Evolutionary conservation across 768 basidiomycete genomes (phyloP), one percentile per base, ranked within the genome.

Genomic region (Pleurotus cornucopiae): DNA sequence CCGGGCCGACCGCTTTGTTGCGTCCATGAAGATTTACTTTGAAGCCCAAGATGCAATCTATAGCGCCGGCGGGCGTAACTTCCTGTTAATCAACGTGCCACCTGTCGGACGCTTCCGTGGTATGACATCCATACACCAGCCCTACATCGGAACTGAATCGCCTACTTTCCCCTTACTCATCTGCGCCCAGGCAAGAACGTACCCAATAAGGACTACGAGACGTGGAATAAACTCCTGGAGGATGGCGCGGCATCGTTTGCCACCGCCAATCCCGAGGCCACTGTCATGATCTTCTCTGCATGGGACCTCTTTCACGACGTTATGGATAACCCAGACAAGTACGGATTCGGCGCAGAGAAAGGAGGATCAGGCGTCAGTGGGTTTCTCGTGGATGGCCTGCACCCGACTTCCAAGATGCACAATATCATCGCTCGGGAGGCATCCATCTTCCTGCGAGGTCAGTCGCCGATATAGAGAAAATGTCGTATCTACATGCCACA

Each of bases 1-100:
- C 5, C 62, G 57, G 34, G 54, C 61, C 9, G 43, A 44, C 39
- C 58, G 67, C 3, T 65, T 66, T 56, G 49, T 57, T 6, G 38
- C 40, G n/a, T 59, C 64, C 46, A 62, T 80, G 9, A 54, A 71
- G 6, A 55, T 58, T 1, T 67, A 86, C 0, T 78, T 83, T 59
- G 61, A 51, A 3, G 65, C 75, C 5, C 79, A 85, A 65, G 72
- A 81, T 45, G 59, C 67, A 43, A 62, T 86, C 2, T 84, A 84
- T 60, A 65, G 69, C 0, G 67, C 71, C 0, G 84, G 82, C 3
- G 78, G 77, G 5, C 66, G 76, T 2, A 74, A 83, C 60, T 86
- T 86, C 64, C 60, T 85, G 6, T 80, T 86, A 62, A 70, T 86
- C 26, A 81, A 85, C 58, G 72, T 85, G 1, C 84, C 85, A 2